A percentile compares a stretch with the other conserved stretches of the same genome.
Conservation (phyloP, 352 stramenopile species). For the Phytophthora cactorum region DNA sequence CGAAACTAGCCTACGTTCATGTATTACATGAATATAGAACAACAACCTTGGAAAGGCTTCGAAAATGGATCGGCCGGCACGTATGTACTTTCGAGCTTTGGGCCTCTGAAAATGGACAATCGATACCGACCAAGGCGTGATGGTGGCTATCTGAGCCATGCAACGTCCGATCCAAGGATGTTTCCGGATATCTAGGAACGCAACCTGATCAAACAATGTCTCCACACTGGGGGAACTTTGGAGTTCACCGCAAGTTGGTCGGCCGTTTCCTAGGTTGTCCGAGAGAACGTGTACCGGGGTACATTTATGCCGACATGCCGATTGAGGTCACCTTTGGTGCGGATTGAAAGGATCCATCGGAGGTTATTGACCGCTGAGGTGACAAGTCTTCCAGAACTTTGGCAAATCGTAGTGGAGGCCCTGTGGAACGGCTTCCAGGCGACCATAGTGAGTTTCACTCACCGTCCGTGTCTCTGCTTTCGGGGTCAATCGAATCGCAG, state of each 20-base stretch:
- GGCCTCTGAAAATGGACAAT: background rate
- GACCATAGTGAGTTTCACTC: background rate
- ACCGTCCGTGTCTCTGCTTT: conserved; percentile 17
- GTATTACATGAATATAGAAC: no score
- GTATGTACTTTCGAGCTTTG: conserved; percentile 18
- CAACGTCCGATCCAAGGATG: conserved; percentile 27
- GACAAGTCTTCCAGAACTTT: conserved; percentile 9
- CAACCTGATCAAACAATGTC: conserved; percentile 12
- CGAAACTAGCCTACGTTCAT: no score
- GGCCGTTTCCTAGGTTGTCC: background rate
- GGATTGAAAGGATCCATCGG: conserved; percentile 5
- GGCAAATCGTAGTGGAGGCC: conserved; percentile 28
- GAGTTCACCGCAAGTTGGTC: background rate
- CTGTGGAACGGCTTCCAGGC: conserved; percentile 6
- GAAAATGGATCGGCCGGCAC: conserved; percentile 19
- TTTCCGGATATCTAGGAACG: conserved; percentile 22
- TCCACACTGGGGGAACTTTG: background rate
- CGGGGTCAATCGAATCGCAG: conserved; percentile 14
- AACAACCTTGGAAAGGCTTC: conserved; percentile 20
- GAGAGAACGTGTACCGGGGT: no score
- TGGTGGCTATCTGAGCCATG: conserved; percentile 23
- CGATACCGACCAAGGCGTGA: conserved; percentile 16
- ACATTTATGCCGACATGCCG: conserved; percentile 2
- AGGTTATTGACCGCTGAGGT: conserved; percentile 1
- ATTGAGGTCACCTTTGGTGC: conserved; percentile 2